Evolutionary conservation across 2,329 filamentous ascomycete genomes (phyloP), one percentile per base, ranked within the genome.

Genomic region (Sclerotinia sclerotiorum): DNA sequence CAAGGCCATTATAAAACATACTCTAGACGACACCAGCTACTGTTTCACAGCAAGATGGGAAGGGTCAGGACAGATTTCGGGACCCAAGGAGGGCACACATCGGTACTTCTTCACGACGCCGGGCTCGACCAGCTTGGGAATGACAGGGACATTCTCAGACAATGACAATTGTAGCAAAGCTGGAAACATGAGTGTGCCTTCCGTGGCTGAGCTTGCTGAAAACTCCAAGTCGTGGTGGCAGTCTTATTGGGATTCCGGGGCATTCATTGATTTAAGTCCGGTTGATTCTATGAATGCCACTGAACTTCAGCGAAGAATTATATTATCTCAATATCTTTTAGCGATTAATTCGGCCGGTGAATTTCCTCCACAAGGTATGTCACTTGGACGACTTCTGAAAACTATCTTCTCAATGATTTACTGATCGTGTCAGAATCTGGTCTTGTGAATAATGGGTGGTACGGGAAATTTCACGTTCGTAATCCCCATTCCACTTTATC

Each of bases 401-500:
- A 21, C 11, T 19, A 10, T 27, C 29, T 7, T 42, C 13, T 42
- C 5, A 21, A 65, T 5, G 27, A 29, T n/a, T 29, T 44, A 32
- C 62, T 65, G 10, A 65, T 56, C 10, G 15, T 55, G 4, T 55
- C 24, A 62, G 81, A 82, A 73, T 81, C 79, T 24, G 81, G 81
- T 0, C 70, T 82, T 1, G 80, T 82, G 73, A 82, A 82, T 49
- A 82, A 82, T 49, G 81, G 81, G 2, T 83, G 81, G 81, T 82
- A 82, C 54, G 80, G 80, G 71, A 80, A 80, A 68, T 80, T 82
- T 51, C 81, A 82, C 52, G 79, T 82, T 44, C 6, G 63, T 57
- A 58, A 13, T 57, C 52, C 24, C 15, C 2, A 32, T 27, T 17
- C 19, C 7, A 35, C 21, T 35, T 15, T 1, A 3, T 35, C 29